Conservation (phyloP, 2,329 filamentous ascomycete species). For the Colletotrichum phormii region DNA sequence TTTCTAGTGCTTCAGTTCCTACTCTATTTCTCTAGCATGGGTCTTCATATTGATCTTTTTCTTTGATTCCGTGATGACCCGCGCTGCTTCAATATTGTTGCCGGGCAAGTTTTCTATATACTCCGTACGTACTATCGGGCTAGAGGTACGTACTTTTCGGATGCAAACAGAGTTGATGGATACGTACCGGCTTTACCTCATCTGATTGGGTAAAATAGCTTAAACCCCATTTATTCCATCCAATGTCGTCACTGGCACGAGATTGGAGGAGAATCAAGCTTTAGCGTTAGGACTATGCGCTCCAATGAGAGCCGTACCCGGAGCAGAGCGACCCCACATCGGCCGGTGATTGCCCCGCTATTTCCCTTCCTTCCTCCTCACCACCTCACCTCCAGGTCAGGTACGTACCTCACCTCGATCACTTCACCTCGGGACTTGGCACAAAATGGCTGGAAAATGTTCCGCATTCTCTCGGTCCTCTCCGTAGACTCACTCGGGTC, state of each 20-base stretch:
- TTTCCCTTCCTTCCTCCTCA: neutral
- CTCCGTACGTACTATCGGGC: neutral
- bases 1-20: neutral
- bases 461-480: constrained; percentile 1
- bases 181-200: neutral
- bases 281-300: constrained; percentile 18
- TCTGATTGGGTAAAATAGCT: neutral
- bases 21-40: neutral
- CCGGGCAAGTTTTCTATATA: neutral
- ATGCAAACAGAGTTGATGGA: neutral
- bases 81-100: neutral
- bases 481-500: too few relatives aligned
- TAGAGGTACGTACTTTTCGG: neutral
- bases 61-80: neutral
- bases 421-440: constrained; percentile 20
- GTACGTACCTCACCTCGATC: too few relatives aligned
- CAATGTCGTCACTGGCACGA: constrained; percentile 21
- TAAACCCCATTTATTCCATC: neutral
- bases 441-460: neutral
- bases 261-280: constrained; percentile 24
- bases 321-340: neutral
- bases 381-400: neutral
- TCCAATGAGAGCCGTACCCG: constrained; percentile 13
- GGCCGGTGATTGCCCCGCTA: neutral
- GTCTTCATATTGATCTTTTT: neutral